Conservation (phyloP, 2,329 filamentous ascomycete species). For the Colletotrichum plurivorum region DNA sequence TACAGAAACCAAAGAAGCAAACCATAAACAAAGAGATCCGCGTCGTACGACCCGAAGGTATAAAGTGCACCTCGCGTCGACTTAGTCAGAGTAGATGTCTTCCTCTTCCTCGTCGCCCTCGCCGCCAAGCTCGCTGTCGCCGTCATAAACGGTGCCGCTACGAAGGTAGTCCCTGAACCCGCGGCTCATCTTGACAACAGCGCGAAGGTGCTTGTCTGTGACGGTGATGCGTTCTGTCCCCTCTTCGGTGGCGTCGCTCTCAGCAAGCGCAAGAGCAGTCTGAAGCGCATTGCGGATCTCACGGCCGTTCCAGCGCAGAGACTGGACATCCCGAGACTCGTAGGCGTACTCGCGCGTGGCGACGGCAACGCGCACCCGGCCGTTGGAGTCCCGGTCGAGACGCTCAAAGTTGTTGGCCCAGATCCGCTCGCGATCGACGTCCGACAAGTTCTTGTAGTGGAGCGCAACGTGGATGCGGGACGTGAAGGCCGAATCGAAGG, state of each 20-base stretch:
- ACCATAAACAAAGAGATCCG: neutral
- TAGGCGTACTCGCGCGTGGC: conserved; percentile 45
- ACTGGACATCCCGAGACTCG: conserved; percentile 39
- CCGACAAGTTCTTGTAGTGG: conserved; percentile 47
- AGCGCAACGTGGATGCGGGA: conserved; percentile 50
- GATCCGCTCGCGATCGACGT: conserved; percentile 45
- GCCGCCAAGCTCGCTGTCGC: conserved; percentile 30
- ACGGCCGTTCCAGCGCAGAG: conserved; percentile 44
- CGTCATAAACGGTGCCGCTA: conserved; percentile 42
- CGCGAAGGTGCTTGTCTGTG: conserved; percentile 43
- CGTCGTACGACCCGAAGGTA: neutral
- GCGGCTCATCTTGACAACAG: conserved; percentile 43
- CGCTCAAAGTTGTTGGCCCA: conserved; percentile 50
- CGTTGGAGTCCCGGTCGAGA: conserved; percentile 44
- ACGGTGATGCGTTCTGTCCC: conserved; percentile 39
- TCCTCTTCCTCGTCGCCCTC: conserved; percentile 40
- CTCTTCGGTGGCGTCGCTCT: conserved; percentile 43
- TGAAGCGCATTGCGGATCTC: conserved; percentile 55
- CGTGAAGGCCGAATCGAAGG: conserved; percentile 51
- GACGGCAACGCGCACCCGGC: conserved; percentile 43
- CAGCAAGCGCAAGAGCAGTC: conserved; percentile 49
- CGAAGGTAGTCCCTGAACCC: conserved; percentile 47
- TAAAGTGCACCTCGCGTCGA: neutral
- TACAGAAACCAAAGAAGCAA: neutral
- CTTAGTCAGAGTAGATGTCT: conserved; percentile 27